Evolutionary conservation across 345 rosid genomes (phyloP), one percentile per base, ranked within the genome.

Genomic region (Eucalyptus decipiens): DNA sequence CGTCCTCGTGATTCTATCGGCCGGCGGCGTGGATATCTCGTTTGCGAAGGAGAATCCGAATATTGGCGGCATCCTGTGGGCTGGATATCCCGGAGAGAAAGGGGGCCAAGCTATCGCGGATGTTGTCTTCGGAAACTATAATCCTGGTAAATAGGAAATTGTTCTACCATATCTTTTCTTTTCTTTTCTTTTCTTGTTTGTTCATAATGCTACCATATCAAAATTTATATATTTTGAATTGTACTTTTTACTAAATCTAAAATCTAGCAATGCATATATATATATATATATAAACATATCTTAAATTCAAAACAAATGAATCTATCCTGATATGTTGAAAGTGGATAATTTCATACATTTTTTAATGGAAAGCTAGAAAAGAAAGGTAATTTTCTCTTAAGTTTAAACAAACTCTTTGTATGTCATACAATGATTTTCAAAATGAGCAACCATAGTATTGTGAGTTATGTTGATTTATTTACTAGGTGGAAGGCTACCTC

Each of bases 21-120:
- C 92, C 0, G 97, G 96, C 26, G 93, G 94, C 3, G 86, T 96
- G 2, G 98, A 95, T 87, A 90, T 96, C 65, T 87, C 93, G 1
- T 95, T 94, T 26, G 94, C 93, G n/a, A 92, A 91, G 89, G 43
- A 86, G 4, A 90, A 93, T 42, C 28, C 37, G 2, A 93, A 92
- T 8, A 91, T 95, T 42, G 40, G 87, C 2, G 91, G 92, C 32
- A 93, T 95, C 50, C 49, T 95, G 48, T 96, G 98, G 97, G 98
- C 92, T 18, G 97, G 97, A 43, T 94, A 94, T 56, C 98, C 99
- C 17, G 99, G 97, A 83, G 92, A 95, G 56, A 94, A 93, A 86
- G 99, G 99, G 12, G 97, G 96, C 7, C 91, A 5, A 2, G 99
- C 95, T 81, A 94, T 97, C 47, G 97, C 96, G 30, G 97, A 96